phyloP scores from a whole-genome alignment of 768 basidiomycete species.

The Suillus plorans region DNA sequence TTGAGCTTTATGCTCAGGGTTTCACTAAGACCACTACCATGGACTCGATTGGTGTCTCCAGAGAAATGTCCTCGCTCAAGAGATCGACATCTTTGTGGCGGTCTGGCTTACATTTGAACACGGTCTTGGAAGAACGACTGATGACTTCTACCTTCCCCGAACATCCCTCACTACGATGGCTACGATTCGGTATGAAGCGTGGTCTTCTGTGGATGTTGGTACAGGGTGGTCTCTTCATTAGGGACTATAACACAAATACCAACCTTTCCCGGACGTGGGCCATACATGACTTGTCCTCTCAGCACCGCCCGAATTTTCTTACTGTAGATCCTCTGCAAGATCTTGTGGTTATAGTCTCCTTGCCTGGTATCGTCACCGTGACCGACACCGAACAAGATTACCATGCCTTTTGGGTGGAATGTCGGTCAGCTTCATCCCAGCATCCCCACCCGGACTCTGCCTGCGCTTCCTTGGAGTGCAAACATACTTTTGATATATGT shows the following conservation, averaged over 20 bases:
- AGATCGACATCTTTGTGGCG: neutral
- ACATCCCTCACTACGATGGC: neutral
- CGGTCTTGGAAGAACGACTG: neutral
- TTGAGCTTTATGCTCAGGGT: neutral
- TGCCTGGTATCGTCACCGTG: neutral
- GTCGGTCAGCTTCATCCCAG: neutral
- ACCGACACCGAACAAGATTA: neutral
- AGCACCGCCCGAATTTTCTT: neutral
- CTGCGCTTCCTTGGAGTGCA: neutral
- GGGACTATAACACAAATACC: neutral
- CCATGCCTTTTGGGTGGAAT: neutral
- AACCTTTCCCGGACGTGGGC: neutral
- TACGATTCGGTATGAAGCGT: neutral
- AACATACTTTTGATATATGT: neutral
- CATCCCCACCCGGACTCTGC: neutral
- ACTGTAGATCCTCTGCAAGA: neutral
- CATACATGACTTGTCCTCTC: neutral
- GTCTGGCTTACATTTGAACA: neutral
- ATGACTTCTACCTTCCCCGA: neutral
- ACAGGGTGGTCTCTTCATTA: neutral
- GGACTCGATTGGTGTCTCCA: neutral
- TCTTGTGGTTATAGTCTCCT: neutral
- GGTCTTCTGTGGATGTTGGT: neutral
- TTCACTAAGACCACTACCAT: neutral
- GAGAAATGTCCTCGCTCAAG: neutral